Evolutionary conservation across 176 grass and related monocot genomes (phyloP).

Genomic region (Phoenix dactylifera): DNA sequence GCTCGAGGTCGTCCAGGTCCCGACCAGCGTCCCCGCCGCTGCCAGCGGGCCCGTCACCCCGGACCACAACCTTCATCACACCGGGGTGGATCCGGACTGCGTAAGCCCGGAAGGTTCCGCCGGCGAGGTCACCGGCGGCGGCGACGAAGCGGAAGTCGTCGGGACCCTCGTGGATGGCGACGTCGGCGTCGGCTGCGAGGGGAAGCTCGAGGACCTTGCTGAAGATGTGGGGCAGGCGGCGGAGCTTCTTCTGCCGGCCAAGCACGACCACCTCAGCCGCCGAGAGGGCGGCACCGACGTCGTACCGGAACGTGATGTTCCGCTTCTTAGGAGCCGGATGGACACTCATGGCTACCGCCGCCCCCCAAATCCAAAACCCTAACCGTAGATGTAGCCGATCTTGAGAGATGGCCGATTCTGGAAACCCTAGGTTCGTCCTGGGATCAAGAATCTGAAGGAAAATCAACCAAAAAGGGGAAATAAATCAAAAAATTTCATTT

Average conservation of each 20-base stretch:
- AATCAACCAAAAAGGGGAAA: too few relatives aligned
- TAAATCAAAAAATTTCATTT: too few relatives aligned
- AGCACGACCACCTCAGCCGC: background rate
- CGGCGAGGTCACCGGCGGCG: background rate
- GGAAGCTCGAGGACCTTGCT: conserved; percentile 86
- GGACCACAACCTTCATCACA: conserved; percentile 61
- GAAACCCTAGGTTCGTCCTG: too few relatives aligned
- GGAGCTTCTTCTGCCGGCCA: conserved; percentile 36
- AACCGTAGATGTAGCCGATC: background rate
- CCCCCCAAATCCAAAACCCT: background rate
- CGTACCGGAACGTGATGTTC: conserved; percentile 7
- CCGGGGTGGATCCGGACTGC: conserved; percentile 51
- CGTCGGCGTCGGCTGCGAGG: conserved; percentile 53
- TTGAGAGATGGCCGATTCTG: too few relatives aligned
- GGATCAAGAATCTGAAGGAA: too few relatives aligned
- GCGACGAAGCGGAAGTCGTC: conserved; percentile 55
- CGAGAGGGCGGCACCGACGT: conserved; percentile 1
- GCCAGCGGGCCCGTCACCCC: background rate
- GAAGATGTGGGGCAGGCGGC: conserved; percentile 75
- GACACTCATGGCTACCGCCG: conserved; percentile 22
- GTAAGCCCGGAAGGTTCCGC: conserved; percentile 27
- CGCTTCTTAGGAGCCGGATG: conserved; percentile 21
- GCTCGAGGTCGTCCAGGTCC: conserved; percentile 36
- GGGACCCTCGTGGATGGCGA: conserved; percentile 38
- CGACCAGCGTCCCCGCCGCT: background rate